Conservation (phyloP, 1,284 basidiomycete species). For the Pterulicium gracile region DNA sequence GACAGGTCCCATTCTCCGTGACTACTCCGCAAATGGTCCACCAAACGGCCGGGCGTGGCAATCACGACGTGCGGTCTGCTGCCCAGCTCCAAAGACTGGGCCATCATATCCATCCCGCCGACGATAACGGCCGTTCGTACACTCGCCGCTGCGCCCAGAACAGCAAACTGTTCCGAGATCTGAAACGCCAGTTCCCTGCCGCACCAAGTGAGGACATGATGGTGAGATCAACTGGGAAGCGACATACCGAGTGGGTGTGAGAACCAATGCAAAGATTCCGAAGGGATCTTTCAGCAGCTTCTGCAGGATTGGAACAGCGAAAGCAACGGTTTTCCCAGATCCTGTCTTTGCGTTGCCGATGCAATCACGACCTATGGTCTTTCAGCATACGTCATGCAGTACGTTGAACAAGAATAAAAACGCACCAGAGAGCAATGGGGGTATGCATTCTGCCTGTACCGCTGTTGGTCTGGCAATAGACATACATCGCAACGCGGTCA, state of each 20-base stretch:
- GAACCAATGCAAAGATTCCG: conserved; percentile 86
- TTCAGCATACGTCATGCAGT: conserved; percentile 1
- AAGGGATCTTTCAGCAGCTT: conserved; percentile 82
- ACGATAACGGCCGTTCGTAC: conserved; percentile 84
- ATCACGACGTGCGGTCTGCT: conserved; percentile 89
- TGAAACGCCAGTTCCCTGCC: conserved; percentile 91
- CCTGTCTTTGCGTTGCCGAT: conserved; percentile 98
- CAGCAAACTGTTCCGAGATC: conserved; percentile 92
- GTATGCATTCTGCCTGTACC: conserved; percentile 87
- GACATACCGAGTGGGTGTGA: conserved; percentile 85
- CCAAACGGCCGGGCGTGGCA: conserved; percentile 92
- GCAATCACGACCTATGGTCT: conserved; percentile 69
- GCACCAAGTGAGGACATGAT: conserved; percentile 3
- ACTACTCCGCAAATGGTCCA: conserved; percentile 81
- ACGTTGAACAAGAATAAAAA: conserved; percentile 8
- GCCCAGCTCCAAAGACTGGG: conserved; percentile 82
- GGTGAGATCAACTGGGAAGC: too few relatives aligned
- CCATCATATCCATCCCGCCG: conserved; percentile 98
- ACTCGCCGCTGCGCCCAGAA: conserved; percentile 76
- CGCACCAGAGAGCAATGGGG: conserved; percentile 73
- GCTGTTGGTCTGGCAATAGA: conserved; percentile 83
- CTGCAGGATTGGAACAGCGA: conserved; percentile 92
- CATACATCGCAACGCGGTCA: conserved; percentile 67
- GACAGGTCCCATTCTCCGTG: conserved; percentile 78
- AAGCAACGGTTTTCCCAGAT: conserved; percentile 96